These are phyloP conservation scores for Hylodesmum podocarpum DNA, from an alignment of 306 rosid genomes.

Conservation along the genomic window DNA sequence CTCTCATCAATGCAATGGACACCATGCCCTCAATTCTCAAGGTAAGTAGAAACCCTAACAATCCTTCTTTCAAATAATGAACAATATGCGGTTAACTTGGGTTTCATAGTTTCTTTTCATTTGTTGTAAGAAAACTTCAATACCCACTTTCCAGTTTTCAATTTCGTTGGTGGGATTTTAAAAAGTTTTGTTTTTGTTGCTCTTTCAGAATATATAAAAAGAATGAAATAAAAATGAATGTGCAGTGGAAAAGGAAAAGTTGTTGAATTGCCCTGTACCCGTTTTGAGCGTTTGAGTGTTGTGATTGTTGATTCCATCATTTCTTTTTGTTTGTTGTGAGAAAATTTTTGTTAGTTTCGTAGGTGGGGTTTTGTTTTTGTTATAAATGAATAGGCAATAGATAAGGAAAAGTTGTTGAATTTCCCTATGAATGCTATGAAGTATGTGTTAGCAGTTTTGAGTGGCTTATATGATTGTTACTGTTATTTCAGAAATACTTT, in stretches of 20 bases:
- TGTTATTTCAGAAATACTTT: conserved; percentile 49
- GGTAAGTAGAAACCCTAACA: conserved; percentile 41
- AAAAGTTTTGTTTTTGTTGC: too few species aligned
- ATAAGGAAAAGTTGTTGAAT: not conserved
- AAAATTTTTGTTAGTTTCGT: not conserved
- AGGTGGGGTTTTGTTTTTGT: not conserved
- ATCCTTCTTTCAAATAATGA: not conserved
- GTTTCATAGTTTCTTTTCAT: not conserved
- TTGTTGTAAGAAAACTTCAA: not conserved
- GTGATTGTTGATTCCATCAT: too few species aligned
- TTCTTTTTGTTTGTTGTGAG: too few species aligned
- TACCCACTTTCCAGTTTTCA: not conserved
- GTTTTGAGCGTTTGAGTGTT: too few species aligned
- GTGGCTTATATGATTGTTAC: not conserved
- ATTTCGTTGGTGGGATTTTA: too few species aligned
- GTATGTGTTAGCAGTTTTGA: conserved; percentile 1
- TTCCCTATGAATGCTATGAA: not conserved
- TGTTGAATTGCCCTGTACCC: too few species aligned
- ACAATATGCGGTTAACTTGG: not conserved
- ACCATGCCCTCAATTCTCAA: conserved; percentile 54
- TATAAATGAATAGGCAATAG: not conserved
- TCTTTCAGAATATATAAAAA: too few species aligned
- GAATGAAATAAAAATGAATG: too few species aligned
- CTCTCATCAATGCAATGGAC: conserved; percentile 23
- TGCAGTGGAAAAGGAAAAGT: too few species aligned